Evolutionary conservation across 179 eudicot species (phyloP), one percentile per base, ranked within the genome.

Genomic region (Beta lomatogona): DNA sequence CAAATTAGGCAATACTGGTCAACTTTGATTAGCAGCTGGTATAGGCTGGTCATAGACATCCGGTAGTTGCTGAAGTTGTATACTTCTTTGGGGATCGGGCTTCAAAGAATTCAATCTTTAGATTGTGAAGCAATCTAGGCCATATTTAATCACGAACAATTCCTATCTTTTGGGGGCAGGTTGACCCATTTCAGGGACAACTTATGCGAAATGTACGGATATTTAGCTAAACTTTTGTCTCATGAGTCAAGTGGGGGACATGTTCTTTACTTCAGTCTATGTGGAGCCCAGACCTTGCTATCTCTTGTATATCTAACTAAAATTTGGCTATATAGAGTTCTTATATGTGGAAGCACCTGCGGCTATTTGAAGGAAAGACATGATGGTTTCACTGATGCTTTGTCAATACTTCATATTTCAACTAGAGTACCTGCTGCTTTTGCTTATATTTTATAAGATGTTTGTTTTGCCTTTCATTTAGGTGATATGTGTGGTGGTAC

Each of bases 401-500:
- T 41, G 2, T 66, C 15, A 45, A 71, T 25, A 19, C 73, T 28
- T 77, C 22, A 7, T 19, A 16, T 46, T 57, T 53, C 45, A 4
- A 1, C 4, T 58, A 14, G 28, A 53, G 9, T 16, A 68, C 64
- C 64, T 45, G 21, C 44, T 41, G 31, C 54, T 28, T 68, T 22
- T 57, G 58, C 71, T 72, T 64, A 55, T 22, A 12, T 45, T 76
- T 50, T 71, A 28, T 82, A 77, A 89, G 79, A 87, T 84, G 84
- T 85, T 79, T 67, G 78, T 82, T 86, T 88, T 71, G 82, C 77
- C 84, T 84, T 85, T 83, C 71, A 83, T 89, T 86, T 80, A 94
- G 98, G 97, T 91, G 98, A 94, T 83, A 94, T 94, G 98, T 93
- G 98, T 88, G 97, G 98, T 90, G 98, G 98, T 85, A 93, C 98